Evolutionary conservation across 331 rosid genomes (phyloP).

Genomic region (Malus hybrid): DNA sequence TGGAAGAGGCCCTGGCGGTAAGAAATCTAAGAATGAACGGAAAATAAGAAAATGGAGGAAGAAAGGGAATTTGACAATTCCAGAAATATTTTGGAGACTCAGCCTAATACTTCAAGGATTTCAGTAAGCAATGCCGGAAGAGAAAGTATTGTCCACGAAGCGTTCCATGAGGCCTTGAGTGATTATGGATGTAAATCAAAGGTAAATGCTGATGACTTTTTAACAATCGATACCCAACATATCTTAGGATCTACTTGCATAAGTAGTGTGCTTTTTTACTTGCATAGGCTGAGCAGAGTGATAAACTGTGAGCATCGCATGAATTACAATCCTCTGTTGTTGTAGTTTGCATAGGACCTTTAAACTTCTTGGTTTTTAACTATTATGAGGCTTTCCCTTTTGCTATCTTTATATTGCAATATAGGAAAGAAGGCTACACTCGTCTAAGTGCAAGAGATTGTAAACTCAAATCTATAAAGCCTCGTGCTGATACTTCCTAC

Average conservation of each 20-base stretch:
- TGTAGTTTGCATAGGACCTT: background rate
- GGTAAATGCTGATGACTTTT: conserved; percentile 29
- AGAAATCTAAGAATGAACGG: conserved; percentile 21
- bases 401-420: too few relatives aligned
- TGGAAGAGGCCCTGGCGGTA: conserved; percentile 10
- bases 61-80: conserved; percentile 14
- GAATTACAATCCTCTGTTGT: background rate
- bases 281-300: background rate
- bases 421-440: background rate
- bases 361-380: background rate
- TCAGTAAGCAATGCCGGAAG: conserved; percentile 21
- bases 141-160: conserved; percentile 26
- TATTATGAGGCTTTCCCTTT: too few relatives aligned
- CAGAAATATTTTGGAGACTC: conserved; percentile 26
- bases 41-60: conserved; percentile 21
- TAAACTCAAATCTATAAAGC: too few relatives aligned
- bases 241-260: background rate
- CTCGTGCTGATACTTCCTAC: too few relatives aligned
- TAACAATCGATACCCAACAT: too few relatives aligned
- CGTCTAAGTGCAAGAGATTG: background rate
- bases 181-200: conserved; percentile 22
- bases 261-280: background rate
- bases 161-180: conserved; percentile 16
- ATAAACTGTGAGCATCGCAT: background rate
- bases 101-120: conserved; percentile 21